Conservation (phyloP, 2,329 filamentous ascomycete genomes). For the Pezicula neosporulosa region DNA sequence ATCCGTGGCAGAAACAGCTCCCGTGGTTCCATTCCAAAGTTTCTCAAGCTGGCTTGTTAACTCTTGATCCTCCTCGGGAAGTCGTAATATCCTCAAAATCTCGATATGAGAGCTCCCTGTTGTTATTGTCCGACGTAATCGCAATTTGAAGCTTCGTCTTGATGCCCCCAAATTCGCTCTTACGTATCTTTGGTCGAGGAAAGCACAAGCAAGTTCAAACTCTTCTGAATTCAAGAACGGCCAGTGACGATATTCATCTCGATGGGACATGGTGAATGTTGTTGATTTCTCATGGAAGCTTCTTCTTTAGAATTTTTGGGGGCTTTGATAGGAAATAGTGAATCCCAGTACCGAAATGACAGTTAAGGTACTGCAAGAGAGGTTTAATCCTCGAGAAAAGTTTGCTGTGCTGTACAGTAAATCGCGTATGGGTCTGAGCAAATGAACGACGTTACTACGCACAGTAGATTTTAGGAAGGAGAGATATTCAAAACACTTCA, state of each 20-base stretch:
- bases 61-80: conserved; percentile 23
- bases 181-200: conserved; percentile 56
- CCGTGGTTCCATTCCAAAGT: conserved; percentile 11
- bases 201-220: conserved; percentile 62
- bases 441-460: too few species aligned
- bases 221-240: conserved; percentile 59
- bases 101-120: conserved; percentile 25
- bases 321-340: neutral
- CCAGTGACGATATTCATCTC: conserved; percentile 42
- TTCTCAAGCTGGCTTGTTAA: conserved; percentile 20
- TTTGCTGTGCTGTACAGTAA: too few species aligned
- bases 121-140: conserved; percentile 35
- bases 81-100: conserved; percentile 24
- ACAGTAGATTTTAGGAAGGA: too few species aligned
- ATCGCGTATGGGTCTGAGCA: too few species aligned
- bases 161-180: conserved; percentile 53
- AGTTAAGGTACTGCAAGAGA: too few species aligned
- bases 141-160: conserved; percentile 51
- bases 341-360: too few species aligned
- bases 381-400: too few species aligned
- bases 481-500: too few species aligned
- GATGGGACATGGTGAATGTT: conserved; percentile 26
- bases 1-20: conserved; percentile 4
- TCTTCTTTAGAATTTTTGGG: neutral
- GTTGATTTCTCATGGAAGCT: neutral